A percentile compares a stretch with the other conserved stretches of the same genome.
These are phyloP conservation scores for Barnettozyma siamensis DNA, from an alignment of 805 yeast genomes.

Conservation along the genomic window DNA sequence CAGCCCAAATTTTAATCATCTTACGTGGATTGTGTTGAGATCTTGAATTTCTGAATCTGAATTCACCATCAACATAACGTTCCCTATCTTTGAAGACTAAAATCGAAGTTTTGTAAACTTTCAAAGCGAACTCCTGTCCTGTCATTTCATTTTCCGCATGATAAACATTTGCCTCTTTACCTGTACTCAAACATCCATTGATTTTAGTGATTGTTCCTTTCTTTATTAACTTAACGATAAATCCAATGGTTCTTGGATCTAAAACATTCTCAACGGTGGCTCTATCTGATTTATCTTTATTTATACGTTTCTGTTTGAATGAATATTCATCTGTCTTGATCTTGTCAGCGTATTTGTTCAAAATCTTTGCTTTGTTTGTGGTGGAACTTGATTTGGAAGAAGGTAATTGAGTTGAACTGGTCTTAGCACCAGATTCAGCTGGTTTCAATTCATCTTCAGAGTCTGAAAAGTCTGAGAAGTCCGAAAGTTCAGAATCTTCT, in stretches of 20 bases:
- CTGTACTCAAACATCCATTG: slow-evolving; percentile 93
- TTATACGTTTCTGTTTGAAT: slow-evolving; percentile 49
- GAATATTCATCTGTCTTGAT: slow-evolving; percentile 60
- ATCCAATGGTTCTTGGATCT: slow-evolving; percentile 88
- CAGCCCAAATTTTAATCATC: slow-evolving; percentile 98
- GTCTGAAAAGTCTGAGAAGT: slow-evolving; percentile 9
- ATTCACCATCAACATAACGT: slow-evolving; percentile 94
- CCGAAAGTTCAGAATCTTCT: slow-evolving; percentile 8
- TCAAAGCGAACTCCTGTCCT: slow-evolving; percentile 71
- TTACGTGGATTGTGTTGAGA: slow-evolving; percentile 90
- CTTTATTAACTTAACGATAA: slow-evolving; percentile 73
- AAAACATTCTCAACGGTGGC: slow-evolving; percentile 97
- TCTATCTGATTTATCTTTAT: slow-evolving; percentile 82
- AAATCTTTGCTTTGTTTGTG: slow-evolving; percentile 40
- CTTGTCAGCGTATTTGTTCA: slow-evolving; percentile 57
- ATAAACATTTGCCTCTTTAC: slow-evolving; percentile 98
- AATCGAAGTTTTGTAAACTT: slow-evolving; percentile 93
- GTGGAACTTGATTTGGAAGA: slow-evolving; percentile 5
- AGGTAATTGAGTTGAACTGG: background rate
- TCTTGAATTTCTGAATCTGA: slow-evolving; percentile 80
- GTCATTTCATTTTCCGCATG: slow-evolving; percentile 51
- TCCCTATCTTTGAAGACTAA: slow-evolving; percentile 96
- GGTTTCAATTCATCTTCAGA: slow-evolving; percentile 6
- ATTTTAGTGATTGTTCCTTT: slow-evolving; percentile 80
- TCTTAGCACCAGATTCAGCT: background rate